Percentiles rank a stretch among this genome's conserved stretches.
Conservation (phyloP, 352 stramenopile genomes). For the Phytophthora tentaculata region DNA sequence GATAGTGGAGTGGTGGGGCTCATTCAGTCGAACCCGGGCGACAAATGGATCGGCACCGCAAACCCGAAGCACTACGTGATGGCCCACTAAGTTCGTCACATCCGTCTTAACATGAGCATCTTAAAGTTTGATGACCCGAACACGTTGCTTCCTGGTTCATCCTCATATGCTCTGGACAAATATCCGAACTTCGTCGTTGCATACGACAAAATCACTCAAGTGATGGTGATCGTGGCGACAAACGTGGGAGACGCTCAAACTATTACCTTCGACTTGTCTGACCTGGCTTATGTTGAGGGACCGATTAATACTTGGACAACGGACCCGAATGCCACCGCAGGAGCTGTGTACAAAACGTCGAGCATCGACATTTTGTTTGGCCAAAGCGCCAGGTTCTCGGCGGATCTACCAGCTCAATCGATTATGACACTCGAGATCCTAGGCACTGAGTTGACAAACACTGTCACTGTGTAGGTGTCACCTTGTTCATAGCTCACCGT, state of each 20-base stretch:
- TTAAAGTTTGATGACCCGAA: conserved; percentile 29
- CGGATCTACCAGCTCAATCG: conserved; percentile 10
- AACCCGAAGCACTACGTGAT: conserved; percentile 57
- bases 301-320: conserved; percentile 21
- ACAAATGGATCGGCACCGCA: conserved; percentile 42
- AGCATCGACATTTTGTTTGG: conserved; percentile 13
- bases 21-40: conserved; percentile 8
- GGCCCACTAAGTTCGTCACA: conserved; percentile 58
- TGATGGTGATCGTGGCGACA: conserved; percentile 18
- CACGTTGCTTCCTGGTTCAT: conserved; percentile 17
- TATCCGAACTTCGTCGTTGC: conserved; percentile 21
- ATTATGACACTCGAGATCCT: conserved; percentile 18
- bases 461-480: background rate
- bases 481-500: no score
- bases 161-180: conserved; percentile 13
- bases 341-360: conserved; percentile 14
- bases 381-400: conserved; percentile 16
- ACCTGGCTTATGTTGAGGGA: background rate
- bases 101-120: conserved; percentile 49
- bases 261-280: conserved; percentile 14
- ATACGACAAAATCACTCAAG: conserved; percentile 16
- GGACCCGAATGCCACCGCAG: conserved; percentile 4
- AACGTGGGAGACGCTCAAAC: conserved; percentile 19
- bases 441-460: conserved; percentile 9
- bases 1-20: conserved; percentile 42